phyloP scores from a whole-genome alignment of 2,329 filamentous ascomycete genomes.

The Colletotrichum sidae region DNA sequence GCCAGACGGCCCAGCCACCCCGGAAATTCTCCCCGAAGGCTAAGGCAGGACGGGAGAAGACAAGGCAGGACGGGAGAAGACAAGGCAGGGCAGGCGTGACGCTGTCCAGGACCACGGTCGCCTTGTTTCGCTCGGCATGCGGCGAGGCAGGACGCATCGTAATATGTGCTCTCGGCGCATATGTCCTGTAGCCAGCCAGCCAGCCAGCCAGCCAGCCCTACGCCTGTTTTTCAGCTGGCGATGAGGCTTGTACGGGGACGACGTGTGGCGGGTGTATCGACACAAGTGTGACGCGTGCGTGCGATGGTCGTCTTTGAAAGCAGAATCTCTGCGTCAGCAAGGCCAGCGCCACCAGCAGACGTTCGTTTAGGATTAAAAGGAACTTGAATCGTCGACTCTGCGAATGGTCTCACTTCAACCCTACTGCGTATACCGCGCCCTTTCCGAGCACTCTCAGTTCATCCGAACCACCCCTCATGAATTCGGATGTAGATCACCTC shows the following conservation, averaged over 20 bases:
- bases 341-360: too few species aligned
- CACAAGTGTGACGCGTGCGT: not conserved
- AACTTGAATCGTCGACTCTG: too few species aligned
- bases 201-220: not conserved
- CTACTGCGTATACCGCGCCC: too few species aligned
- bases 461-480: not conserved
- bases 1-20: not conserved
- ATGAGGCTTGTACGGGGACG: not conserved
- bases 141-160: slow-evolving; percentile 8
- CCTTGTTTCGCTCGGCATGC: slow-evolving; percentile 3
- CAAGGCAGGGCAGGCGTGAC: slow-evolving; percentile 7
- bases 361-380: too few species aligned
- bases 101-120: slow-evolving; percentile 25
- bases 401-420: too few species aligned
- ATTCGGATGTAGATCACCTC: slow-evolving; percentile 25
- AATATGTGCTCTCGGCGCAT: slow-evolving; percentile 8
- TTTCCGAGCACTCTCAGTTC: too few species aligned
- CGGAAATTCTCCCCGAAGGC: not conserved
- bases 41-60: not conserved
- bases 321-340: too few species aligned
- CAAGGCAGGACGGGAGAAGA: not conserved
- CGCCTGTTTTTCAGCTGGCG: slow-evolving; percentile 16
- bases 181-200: not conserved
- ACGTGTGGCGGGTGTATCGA: not conserved
- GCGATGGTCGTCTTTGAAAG: not conserved